Base-by-base conservation (phyloP, 768 basidiomycete species). In the Pleurotus ostreatus region DNA sequence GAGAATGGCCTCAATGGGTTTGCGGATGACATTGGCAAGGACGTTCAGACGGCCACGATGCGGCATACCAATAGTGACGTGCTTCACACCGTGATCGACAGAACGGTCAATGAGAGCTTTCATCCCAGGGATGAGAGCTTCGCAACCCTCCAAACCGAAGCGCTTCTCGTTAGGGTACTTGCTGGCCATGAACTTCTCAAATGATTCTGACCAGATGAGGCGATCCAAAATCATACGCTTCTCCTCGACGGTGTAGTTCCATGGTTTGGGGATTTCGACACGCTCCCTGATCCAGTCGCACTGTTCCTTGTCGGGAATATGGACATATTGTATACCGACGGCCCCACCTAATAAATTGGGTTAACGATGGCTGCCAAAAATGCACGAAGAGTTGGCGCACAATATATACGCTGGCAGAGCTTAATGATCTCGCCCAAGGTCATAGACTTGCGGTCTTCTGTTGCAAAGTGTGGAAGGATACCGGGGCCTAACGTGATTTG, bases 131-230 rank as follows among this genome's bases (percentile, higher is more conserved):
- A 98, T 89, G 62, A 99, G 86, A 25, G 93, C 83, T 74, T 99
- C 97, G 72, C 94, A 97, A 55, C 97, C 97, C 72, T 99, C 97
- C 43, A 99, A 83, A 71, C 97, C 97, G 72, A 99, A 99, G 46
- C 97, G 89, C 74, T 99, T 99, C 79, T 99, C 97, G 74, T 98
- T 99, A 63, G 97, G 97, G 75, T 92, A 97, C 71, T 98, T 99
- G 80, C 85, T 91, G 18, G 94, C 89, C 60, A 99, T 94, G 81
- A 98, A 99, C 66, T 94, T 94, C 72, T 99, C 97, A 66, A 98
- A 98, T 3, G 92, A 89, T 65, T 98, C 97, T n/a, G 96, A 98
- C 97, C 97, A 99, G 69, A 98, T 98, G 64, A 98, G 88, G 59
- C 97, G 92, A 75, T 99, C 97, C 55, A 99, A 84, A 61, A 99